phyloP scores from a whole-genome alignment of 139 green algal species.

The Volvox reticuliferus region DNA sequence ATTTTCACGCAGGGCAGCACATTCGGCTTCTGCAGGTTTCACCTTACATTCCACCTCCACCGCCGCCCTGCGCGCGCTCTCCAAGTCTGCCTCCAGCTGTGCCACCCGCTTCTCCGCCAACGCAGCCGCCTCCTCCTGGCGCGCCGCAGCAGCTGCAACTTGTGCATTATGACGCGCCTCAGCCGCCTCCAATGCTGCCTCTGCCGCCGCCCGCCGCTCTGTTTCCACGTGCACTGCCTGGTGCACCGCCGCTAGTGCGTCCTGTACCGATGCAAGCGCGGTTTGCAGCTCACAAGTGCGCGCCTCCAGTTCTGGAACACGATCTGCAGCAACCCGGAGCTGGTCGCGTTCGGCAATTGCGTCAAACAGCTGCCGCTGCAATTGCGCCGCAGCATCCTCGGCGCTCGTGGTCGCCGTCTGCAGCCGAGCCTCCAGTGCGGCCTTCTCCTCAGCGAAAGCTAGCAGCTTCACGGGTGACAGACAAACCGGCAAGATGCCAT shows the following conservation, averaged over 20 bases:
- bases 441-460: slow-evolving; percentile 34
- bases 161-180: background rate
- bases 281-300: background rate
- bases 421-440: slow-evolving; percentile 23
- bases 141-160: background rate
- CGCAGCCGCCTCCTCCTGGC: background rate
- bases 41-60: background rate
- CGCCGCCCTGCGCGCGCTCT: background rate
- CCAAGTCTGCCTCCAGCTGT: background rate
- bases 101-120: background rate
- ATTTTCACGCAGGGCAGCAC: background rate
- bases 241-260: background rate
- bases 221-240: background rate
- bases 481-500: no score
- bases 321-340: background rate
- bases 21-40: background rate
- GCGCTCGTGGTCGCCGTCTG: background rate
- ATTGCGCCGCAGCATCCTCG: background rate
- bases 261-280: background rate
- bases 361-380: slow-evolving; percentile 13
- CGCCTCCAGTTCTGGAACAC: slow-evolving; percentile 24
- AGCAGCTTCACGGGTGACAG: background rate
- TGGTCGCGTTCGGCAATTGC: background rate
- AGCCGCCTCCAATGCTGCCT: background rate
- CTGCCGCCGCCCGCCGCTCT: background rate